Base-by-base conservation (phyloP, 2,329 filamentous ascomycete genomes). In the Colletotrichum lini region DNA sequence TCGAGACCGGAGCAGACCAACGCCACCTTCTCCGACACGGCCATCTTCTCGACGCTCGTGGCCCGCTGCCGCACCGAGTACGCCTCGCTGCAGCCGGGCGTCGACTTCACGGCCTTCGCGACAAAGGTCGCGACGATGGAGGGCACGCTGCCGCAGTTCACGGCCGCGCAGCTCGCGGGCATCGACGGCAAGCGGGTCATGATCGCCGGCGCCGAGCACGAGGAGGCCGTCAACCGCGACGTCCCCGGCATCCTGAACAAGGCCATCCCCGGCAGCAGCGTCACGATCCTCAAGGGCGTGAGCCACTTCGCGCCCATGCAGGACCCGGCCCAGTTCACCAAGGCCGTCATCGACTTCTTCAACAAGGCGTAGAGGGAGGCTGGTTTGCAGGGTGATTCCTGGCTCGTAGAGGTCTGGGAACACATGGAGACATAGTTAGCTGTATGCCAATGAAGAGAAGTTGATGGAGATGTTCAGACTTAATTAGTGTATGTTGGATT, bases 221-320 rank as follows among this genome's bases (percentile, higher is more conserved):
- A 81, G 66, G 83, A 84, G 77, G 82, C 82, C 2, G 78, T 84
- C n/a, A 82, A 82, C 57, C 70, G 76, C 30, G 77, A 78, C 52
- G 82, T 83, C 1, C 80, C 81, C 0, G 73, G 67, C 2, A 78
- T 78, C 72, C 72, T 84, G 65, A 76, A 81, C 65, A 73, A 72
- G 13, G 78, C 80, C 42, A 83, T 84, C 58, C 73, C 75, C n/a
- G 80, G 80, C 3, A 84, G 83, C 67, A 75, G 76, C 63, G 65
- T 82, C 54, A 74, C 78, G 47, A 82, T 80, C 9, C 72, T 84
- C 70, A 77, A 70, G 2, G 78, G 77, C 1, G 82, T 84, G 7
- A 84, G 82, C 70, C 83, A 84, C 70, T 84, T 84, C 73, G 82
- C 82, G 45, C 83, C 83, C 1, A 44, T 84, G 18, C 83, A 84